Base-by-base conservation (phyloP, 2,329 filamentous ascomycete species). In the Paracorniculantispora psalliotae region DNA sequence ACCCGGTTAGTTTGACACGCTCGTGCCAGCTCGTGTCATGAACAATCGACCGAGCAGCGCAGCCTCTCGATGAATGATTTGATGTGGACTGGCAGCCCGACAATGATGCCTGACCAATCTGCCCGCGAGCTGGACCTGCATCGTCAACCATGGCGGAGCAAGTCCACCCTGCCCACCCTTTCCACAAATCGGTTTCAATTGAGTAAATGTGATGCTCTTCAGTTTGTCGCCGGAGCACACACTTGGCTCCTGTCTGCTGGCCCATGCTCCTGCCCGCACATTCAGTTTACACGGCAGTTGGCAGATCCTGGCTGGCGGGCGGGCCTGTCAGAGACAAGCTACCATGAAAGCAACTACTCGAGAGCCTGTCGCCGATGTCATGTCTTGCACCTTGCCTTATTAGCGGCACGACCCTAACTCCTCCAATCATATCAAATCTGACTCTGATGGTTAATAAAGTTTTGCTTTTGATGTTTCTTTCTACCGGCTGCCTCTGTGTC, bases 341-440 rank as follows among this genome's bases (percentile, higher is more conserved):
- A 43, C 19, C 35, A 52, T 19, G 21, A 26, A 9, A 41, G 28
- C 28, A 4, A 39, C 26, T 19, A 46, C 25, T 26, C 26, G 12
- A 35, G 21, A 35, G 35, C 41, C 53, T 35, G 9, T 26, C 21
- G n/a, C n/a, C n/a, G n/a, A n/a, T 39, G 21, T 33, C 43, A 30
- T 56, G 39, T 35, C n/a, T 54, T 21, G 50, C 25, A 17, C 33
- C n/a, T 35, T 53, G 21, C 51, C 51, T 28, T 46, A 19, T 25
- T 53, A 55, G 52, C 5, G 52, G 52, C 39, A 19, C 41, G 28
- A 46, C 52, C 41, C 41, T 47, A 30, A 26, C 17, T 26, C 52
- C 37, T 47, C 37, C 41, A 19, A 39, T 48, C 53, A 48, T 41
- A 55, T 55, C 53, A 21, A 47, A 48, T 56, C 53, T 41, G 53